Conservation (phyloP, 805 yeast species). For the Starmerella asiatica region DNA sequence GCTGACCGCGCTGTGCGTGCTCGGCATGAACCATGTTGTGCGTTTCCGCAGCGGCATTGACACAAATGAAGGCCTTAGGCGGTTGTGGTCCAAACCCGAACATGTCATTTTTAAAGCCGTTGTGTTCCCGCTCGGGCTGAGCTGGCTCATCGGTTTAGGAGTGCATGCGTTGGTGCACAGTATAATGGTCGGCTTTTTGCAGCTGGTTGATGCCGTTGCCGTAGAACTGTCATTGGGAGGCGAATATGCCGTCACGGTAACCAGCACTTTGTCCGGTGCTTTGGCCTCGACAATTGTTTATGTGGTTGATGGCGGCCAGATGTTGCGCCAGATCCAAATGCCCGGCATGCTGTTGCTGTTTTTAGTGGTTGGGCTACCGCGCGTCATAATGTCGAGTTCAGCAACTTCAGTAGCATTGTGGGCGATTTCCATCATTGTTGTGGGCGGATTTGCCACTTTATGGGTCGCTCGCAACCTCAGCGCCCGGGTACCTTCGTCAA, state of each 20-base stretch:
- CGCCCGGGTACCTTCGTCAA: slow-evolving; percentile 6
- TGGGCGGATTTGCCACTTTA: slow-evolving; percentile 1
- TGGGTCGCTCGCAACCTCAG: slow-evolving; percentile 8
- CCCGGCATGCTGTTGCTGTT: slow-evolving; percentile 6
- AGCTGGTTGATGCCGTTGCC: slow-evolving; percentile 17
- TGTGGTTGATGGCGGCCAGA: slow-evolving; percentile 16
- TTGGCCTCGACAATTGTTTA: slow-evolving; percentile 15
- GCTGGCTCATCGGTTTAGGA: slow-evolving; percentile 16
- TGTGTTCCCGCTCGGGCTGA: slow-evolving; percentile 12
- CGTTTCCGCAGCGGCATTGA: slow-evolving; percentile 21
- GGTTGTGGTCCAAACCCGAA: slow-evolving; percentile 22
- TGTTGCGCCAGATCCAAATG: not conserved
- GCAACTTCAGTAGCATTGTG: slow-evolving; percentile 10
- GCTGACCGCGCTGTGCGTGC: slow-evolving; percentile 17
- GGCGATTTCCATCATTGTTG: slow-evolving; percentile 2
- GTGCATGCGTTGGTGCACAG: slow-evolving; percentile 15
- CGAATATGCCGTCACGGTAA: slow-evolving; percentile 11
- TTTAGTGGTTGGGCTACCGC: slow-evolving; percentile 3
- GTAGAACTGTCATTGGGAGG: slow-evolving; percentile 8
- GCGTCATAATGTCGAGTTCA: slow-evolving; percentile 3
- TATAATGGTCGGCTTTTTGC: slow-evolving; percentile 16
- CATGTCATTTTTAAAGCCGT: slow-evolving; percentile 20
- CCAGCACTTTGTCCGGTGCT: slow-evolving; percentile 15
- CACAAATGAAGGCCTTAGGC: slow-evolving; percentile 19
- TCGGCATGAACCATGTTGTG: slow-evolving; percentile 19